Conservation (phyloP, 768 basidiomycete genomes). For the Suillus plorans region DNA sequence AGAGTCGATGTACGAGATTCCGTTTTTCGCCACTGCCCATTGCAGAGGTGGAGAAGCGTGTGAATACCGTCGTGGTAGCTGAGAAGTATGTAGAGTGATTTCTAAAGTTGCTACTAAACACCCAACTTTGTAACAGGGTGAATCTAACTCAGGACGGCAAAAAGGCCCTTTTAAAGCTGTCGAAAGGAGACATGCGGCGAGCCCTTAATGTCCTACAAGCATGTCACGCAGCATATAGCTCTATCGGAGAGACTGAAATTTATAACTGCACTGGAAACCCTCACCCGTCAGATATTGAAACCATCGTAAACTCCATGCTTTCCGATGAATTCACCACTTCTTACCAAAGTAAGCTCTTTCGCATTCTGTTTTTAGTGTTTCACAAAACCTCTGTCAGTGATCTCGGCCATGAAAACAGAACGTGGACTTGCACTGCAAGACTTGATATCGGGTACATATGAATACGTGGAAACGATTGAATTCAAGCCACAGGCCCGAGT, state of each 20-base stretch:
- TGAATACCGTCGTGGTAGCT: conserved; percentile 74
- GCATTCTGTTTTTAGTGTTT: neutral
- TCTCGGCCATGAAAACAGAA: conserved; percentile 82
- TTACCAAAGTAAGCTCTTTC: conserved; percentile 62
- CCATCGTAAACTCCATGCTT: conserved; percentile 93
- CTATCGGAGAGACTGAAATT: conserved; percentile 84
- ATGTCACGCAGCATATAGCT: conserved; percentile 95
- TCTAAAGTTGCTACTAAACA: neutral
- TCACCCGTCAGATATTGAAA: conserved; percentile 91
- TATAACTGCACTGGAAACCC: conserved; percentile 98
- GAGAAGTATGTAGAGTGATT: conserved; percentile 63
- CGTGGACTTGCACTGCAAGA: conserved; percentile 95
- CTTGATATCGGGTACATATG: conserved; percentile 87
- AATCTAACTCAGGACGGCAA: conserved; percentile 85
- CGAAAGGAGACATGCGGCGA: conserved; percentile 95
- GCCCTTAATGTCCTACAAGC: conserved; percentile 97
- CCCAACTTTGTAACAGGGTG: conserved; percentile 51
- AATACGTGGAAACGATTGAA: conserved; percentile 84
- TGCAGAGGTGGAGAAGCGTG: conserved; percentile 78
- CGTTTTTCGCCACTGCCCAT: conserved; percentile 93
- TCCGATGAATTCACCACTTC: conserved; percentile 93
- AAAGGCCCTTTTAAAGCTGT: conserved; percentile 88
- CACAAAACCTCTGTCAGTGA: conserved; percentile 51
- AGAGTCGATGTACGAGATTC: conserved; percentile 97
- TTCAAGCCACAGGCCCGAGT: conserved; percentile 84